These are phyloP conservation scores for Drosera spatulata DNA, from an alignment of 179 eudicot genomes.

Conservation along the genomic window DNA sequence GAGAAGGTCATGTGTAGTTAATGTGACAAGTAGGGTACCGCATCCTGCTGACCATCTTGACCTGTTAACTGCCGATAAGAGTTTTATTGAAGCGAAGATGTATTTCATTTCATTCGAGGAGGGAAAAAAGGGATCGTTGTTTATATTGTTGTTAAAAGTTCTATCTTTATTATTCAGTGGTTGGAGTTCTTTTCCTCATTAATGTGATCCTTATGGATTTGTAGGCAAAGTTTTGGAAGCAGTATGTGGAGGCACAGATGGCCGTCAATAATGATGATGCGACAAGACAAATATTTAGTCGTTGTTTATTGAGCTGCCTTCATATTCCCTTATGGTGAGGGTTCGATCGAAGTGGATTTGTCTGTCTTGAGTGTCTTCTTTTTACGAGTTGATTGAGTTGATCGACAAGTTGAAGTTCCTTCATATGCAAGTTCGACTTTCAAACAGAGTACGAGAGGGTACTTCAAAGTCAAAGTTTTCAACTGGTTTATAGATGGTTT, in stretches of 20 bases:
- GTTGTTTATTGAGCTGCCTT: conserved; percentile 85
- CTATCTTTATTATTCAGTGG: no score
- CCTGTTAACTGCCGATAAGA: no score
- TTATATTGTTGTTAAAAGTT: no score
- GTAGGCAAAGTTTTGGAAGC: conserved; percentile 98
- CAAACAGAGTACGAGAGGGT: neutral
- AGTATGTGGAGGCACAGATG: conserved; percentile 97
- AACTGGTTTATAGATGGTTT: neutral
- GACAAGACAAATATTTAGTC: conserved; percentile 82
- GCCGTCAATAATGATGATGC: conserved; percentile 88
- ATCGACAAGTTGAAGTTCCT: neutral
- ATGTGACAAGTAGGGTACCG: no score
- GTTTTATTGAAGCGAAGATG: no score
- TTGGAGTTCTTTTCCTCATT: neutral
- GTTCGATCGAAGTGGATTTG: conserved; percentile 4
- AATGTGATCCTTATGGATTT: neutral
- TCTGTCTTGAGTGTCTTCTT: neutral
- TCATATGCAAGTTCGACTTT: neutral
- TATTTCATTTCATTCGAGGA: no score
- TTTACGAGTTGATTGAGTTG: neutral
- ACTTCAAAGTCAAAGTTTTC: neutral
- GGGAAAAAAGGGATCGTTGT: no score
- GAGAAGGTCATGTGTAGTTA: no score
- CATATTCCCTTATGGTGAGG: conserved; percentile 89
- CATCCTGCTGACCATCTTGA: no score